Conservation (phyloP, 495 filamentous ascomycete genomes). For the Neurospora tetrasperma region DNA sequence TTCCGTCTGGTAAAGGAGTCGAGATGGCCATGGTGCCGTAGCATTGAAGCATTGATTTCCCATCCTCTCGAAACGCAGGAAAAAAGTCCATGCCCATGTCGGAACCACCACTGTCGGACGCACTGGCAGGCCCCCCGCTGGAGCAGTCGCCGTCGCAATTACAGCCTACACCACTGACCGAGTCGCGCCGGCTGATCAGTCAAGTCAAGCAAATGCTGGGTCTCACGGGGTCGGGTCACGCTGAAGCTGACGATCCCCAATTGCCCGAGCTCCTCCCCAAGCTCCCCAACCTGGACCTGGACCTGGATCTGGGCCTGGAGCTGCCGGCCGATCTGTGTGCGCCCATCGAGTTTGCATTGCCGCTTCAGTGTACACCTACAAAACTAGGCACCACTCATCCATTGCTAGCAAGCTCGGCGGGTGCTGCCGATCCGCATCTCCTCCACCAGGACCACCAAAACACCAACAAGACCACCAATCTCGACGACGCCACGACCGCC, state of each 20-base stretch:
- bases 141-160: not conserved
- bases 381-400: not conserved
- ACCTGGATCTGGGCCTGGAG: not conserved
- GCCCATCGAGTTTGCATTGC: not conserved
- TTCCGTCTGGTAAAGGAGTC: not conserved
- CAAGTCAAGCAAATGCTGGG: not conserved
- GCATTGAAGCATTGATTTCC: not conserved
- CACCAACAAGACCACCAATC: not conserved
- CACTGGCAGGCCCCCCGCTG: not conserved
- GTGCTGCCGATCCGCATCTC: not conserved
- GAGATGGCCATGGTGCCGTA: not conserved
- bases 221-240: not conserved
- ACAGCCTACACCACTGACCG: not conserved
- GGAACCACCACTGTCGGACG: not conserved
- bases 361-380: not conserved
- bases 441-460: not conserved
- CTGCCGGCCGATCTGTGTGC: not conserved
- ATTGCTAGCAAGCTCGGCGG: not conserved
- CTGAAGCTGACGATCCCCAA: not conserved
- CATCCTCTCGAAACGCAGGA: not conserved
- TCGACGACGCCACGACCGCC: slow-evolving; percentile 2
- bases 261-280: not conserved
- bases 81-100: not conserved
- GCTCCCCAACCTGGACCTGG: not conserved
- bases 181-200: not conserved